Conservation (phyloP, 495 filamentous ascomycete genomes). For the Penicillium longicatenatum region DNA sequence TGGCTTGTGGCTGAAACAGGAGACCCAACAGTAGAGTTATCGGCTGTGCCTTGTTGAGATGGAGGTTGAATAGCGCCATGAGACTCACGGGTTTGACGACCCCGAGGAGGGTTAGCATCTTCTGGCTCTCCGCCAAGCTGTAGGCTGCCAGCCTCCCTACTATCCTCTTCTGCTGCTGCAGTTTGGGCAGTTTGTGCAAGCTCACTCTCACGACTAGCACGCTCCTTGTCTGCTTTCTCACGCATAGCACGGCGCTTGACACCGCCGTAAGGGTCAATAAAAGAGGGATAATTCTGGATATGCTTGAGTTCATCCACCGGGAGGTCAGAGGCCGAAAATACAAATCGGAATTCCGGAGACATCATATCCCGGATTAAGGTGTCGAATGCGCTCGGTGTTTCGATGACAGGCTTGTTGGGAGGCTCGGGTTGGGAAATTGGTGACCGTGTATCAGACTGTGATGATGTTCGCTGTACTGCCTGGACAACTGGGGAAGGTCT, state of each 20-base stretch:
- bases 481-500: conserved; percentile 34
- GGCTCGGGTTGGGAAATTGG: conserved; percentile 15
- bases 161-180: conserved; percentile 54
- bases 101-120: conserved; percentile 55
- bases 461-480: conserved; percentile 27
- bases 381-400: conserved; percentile 41
- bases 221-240: conserved; percentile 65
- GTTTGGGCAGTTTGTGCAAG: conserved; percentile 52
- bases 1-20: conserved; percentile 52
- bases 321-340: conserved; percentile 55
- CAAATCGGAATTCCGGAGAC: conserved; percentile 61
- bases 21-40: conserved; percentile 46
- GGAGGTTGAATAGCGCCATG: conserved; percentile 71
- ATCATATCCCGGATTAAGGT: conserved; percentile 55
- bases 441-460: conserved; percentile 28
- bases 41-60: conserved; percentile 62
- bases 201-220: conserved; percentile 62
- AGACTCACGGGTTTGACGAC: conserved; percentile 50
- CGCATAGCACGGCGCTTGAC: conserved; percentile 72
- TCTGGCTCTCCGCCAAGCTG: conserved; percentile 92
- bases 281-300: conserved; percentile 67
- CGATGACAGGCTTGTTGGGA: conserved; percentile 22
- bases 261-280: conserved; percentile 80
- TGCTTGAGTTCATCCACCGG: conserved; percentile 55
- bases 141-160: conserved; percentile 78